These are phyloP conservation scores for Kwoniella botswanensis DNA, from an alignment of 768 basidiomycete species.

Conservation along the genomic window DNA sequence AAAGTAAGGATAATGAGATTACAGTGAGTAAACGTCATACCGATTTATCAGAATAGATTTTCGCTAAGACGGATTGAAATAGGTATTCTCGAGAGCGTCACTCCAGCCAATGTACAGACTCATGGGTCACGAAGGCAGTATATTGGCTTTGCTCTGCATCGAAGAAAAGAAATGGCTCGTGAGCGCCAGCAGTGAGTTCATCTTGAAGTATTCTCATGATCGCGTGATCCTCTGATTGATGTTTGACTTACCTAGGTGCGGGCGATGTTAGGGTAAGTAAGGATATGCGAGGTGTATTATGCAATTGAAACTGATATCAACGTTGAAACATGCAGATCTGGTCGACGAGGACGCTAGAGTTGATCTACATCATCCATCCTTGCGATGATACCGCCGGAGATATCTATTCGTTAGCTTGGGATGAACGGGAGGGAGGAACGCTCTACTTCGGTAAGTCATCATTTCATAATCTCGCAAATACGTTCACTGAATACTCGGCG, in stretches of 20 bases:
- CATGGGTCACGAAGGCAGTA: constrained; percentile 80
- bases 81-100: constrained; percentile 85
- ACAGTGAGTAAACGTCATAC: constrained; percentile 62
- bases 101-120: constrained; percentile 73
- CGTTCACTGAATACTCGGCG: too few species aligned
- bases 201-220: not conserved
- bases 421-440: constrained; percentile 66
- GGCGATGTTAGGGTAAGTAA: constrained; percentile 78
- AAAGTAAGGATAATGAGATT: constrained; percentile 69
- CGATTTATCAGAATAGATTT: constrained; percentile 3
- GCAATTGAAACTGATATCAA: not conserved
- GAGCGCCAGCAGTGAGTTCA: constrained; percentile 76
- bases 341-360: constrained; percentile 71
- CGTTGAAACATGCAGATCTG: constrained; percentile 68
- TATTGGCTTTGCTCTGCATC: constrained; percentile 78
- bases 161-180: constrained; percentile 81
- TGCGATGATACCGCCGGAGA: constrained; percentile 85
- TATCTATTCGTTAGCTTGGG: constrained; percentile 84
- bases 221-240: not conserved
- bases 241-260: constrained; percentile 65
- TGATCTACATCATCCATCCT: constrained; percentile 75
- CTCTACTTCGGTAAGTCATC: constrained; percentile 71
- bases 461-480: too few species aligned
- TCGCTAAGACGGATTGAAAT: not conserved
- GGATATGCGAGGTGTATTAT: not conserved